Conservation (phyloP, 192 early-diverging fungal species). For the Coemansia sp. region DNA sequence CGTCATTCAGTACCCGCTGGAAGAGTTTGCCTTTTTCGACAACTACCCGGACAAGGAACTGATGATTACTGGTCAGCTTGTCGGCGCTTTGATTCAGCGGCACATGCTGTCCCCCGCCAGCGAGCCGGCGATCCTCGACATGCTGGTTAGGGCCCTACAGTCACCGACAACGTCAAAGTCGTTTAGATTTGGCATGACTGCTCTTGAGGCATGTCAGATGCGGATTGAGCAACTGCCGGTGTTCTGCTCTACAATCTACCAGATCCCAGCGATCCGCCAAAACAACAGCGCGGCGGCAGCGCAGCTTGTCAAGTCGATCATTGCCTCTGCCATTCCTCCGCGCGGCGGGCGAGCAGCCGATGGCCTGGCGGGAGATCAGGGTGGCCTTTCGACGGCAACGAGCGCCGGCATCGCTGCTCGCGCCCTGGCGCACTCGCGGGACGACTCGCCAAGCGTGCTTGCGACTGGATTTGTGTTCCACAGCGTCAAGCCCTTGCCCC, state of each 20-base stretch:
- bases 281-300: slow-evolving; percentile 43
- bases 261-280: slow-evolving; percentile 83
- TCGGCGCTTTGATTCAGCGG: slow-evolving; percentile 89
- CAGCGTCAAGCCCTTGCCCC: slow-evolving; percentile 38
- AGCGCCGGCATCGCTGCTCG: slow-evolving; percentile 40
- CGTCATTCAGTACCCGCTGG: slow-evolving; percentile 93
- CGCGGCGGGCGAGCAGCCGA: slow-evolving; percentile 26
- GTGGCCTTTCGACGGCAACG: slow-evolving; percentile 13
- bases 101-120: slow-evolving; percentile 80
- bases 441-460: slow-evolving; percentile 2
- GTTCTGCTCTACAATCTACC: slow-evolving; percentile 80
- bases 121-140: slow-evolving; percentile 87
- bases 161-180: slow-evolving; percentile 77
- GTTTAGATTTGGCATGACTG: slow-evolving; percentile 89
- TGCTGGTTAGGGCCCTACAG: slow-evolving; percentile 85
- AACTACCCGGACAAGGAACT: slow-evolving; percentile 95
- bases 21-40: slow-evolving; percentile 94
- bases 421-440: neutral
- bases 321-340: slow-evolving; percentile 25
- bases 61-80: slow-evolving; percentile 83
- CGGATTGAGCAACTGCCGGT: slow-evolving; percentile 91
- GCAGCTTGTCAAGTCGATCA: slow-evolving; percentile 45
- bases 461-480: slow-evolving; percentile 27
- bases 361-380: slow-evolving; percentile 19
- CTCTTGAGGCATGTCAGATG: slow-evolving; percentile 79